phyloP scores from a whole-genome alignment of 257 asterid genomes.

The Solanum clarkiae region DNA sequence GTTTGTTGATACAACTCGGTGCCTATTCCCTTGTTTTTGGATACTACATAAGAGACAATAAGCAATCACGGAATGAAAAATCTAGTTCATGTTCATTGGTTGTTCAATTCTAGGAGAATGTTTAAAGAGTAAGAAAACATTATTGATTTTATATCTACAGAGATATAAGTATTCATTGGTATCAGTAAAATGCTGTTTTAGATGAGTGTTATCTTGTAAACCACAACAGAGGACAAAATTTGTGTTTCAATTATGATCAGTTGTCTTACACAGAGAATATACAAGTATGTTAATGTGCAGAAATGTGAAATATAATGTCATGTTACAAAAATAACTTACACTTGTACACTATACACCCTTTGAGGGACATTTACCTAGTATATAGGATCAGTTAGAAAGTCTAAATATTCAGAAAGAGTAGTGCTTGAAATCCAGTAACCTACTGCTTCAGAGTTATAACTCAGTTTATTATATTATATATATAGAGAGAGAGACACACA shows the following conservation, averaged over 20 bases:
- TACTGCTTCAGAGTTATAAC: background rate
- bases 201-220: background rate
- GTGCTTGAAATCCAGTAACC: background rate
- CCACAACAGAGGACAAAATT: background rate
- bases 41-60: background rate
- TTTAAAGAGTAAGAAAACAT: background rate
- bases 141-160: background rate
- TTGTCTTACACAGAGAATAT: background rate
- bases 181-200: background rate
- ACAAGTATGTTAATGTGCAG: background rate
- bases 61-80: background rate
- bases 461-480: background rate
- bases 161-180: background rate
- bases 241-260: background rate
- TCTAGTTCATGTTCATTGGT: background rate
- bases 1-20: background rate
- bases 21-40: background rate
- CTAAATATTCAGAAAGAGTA: background rate
- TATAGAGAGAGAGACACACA: background rate
- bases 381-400: background rate
- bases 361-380: background rate
- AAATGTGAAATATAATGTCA: background rate
- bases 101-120: background rate
- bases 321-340: background rate
- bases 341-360: background rate